Evolutionary conservation across 768 basidiomycete genomes (phyloP).

Genomic region (Naganishia vaughanmartiniae): DNA sequence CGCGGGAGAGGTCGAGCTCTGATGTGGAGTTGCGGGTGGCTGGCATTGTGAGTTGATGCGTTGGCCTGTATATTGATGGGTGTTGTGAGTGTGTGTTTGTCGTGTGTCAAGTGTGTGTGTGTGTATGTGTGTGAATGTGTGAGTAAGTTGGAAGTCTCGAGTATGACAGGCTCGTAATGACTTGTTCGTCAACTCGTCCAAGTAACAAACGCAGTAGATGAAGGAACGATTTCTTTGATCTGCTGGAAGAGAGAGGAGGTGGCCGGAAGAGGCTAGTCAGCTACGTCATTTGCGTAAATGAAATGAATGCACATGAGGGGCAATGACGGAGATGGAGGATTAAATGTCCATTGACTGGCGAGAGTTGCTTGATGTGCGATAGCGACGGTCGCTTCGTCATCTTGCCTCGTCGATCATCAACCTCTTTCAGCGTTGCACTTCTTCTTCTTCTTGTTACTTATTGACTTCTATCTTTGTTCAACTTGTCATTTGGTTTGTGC

Average conservation of each 20-base stretch:
- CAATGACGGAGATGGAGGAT: background rate
- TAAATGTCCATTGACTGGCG: background rate
- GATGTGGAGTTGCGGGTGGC: background rate
- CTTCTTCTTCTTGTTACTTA: background rate
- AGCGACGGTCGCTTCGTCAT: conserved; percentile 15
- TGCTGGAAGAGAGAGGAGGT: too few relatives aligned
- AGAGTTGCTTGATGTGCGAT: conserved; percentile 4
- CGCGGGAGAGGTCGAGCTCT: conserved; percentile 12
- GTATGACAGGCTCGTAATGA: too few relatives aligned
- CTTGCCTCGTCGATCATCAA: conserved; percentile 4
- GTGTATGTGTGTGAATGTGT: background rate
- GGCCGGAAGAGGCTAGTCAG: too few relatives aligned
- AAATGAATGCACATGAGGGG: conserved; percentile 10
- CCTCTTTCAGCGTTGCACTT: background rate
- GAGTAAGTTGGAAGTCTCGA: too few relatives aligned
- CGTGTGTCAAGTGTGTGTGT: background rate
- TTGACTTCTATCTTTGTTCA: background rate
- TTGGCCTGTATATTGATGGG: background rate
- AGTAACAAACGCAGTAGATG: too few relatives aligned
- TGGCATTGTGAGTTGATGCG: background rate
- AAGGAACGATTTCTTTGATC: too few relatives aligned
- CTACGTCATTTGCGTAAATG: background rate
- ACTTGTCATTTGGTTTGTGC: background rate
- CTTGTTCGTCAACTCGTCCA: too few relatives aligned
- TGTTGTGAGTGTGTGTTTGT: background rate